Conservation (phyloP, 345 rosid genomes). For the Eucalyptus microcorys region DNA sequence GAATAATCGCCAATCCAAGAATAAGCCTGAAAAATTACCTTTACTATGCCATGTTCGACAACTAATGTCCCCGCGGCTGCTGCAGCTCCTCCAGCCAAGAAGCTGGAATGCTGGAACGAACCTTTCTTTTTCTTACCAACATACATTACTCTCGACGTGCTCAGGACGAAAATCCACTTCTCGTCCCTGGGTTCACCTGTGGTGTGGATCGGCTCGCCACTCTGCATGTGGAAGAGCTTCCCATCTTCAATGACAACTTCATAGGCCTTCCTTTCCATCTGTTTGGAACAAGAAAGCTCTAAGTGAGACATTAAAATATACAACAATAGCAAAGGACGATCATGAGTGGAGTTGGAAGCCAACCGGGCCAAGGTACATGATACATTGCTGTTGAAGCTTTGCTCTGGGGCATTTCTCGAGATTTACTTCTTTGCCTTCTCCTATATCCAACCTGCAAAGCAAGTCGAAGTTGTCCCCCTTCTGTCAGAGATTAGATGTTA, state of each 20-base stretch:
- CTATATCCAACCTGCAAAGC: constrained; percentile 76
- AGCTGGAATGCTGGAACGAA: constrained; percentile 87
- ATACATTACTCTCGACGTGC: constrained; percentile 62
- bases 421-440: constrained; percentile 88
- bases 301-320: background rate
- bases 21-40: constrained; percentile 13
- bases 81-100: constrained; percentile 92
- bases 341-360: constrained; percentile 3
- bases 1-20: background rate
- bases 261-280: constrained; percentile 86
- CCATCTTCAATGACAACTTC: constrained; percentile 67
- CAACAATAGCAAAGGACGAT: background rate
- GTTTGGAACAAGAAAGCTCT: background rate
- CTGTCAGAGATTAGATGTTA: background rate
- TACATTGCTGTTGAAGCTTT: constrained; percentile 86
- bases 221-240: constrained; percentile 48
- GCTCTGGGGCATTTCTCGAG: constrained; percentile 64
- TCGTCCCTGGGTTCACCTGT: constrained; percentile 27
- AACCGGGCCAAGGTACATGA: constrained; percentile 93
- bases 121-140: constrained; percentile 80
- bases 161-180: constrained; percentile 93
- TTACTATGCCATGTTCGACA: constrained; percentile 49
- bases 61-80: constrained; percentile 76
- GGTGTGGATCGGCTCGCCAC: constrained; percentile 53
- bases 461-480: background rate